phyloP scores from a whole-genome alignment of 805 yeast genomes.

The Kluyveromyces lactis region DNA sequence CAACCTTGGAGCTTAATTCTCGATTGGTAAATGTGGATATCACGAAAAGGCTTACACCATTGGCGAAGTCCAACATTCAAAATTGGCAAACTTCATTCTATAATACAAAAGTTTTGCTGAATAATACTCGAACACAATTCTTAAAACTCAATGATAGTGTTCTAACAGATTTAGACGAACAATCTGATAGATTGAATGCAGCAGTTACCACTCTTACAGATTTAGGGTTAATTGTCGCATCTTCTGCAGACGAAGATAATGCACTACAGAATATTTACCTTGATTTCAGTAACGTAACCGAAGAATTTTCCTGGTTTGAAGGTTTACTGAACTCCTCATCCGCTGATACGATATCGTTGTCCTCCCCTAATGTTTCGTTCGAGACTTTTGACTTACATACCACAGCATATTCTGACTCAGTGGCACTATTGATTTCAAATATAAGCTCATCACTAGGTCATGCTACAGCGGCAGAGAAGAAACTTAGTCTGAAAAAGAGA shows the following conservation, averaged over 20 bases:
- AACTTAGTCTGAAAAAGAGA: too few species aligned
- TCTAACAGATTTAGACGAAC: slow-evolving; percentile 5
- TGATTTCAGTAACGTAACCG: neutral
- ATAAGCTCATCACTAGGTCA: too few species aligned
- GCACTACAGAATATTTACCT: neutral
- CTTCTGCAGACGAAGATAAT: neutral
- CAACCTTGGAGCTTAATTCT: neutral
- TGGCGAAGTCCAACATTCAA: neutral
- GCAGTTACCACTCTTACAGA: slow-evolving; percentile 9
- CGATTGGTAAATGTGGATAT: neutral
- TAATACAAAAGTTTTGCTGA: slow-evolving; percentile 4
- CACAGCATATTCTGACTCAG: too few species aligned
- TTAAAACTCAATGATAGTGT: slow-evolving; percentile 9
- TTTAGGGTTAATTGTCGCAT: slow-evolving; percentile 9
- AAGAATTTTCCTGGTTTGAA: too few species aligned
- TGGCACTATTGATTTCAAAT: too few species aligned
- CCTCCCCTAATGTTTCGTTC: too few species aligned
- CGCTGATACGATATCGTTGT: too few species aligned
- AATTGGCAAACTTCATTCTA: slow-evolving; percentile 9
- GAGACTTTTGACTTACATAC: too few species aligned
- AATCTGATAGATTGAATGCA: slow-evolving; percentile 11
- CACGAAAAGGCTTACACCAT: neutral
- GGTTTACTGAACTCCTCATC: too few species aligned
- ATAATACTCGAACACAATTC: slow-evolving; percentile 4
- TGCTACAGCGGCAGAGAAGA: too few species aligned